phyloP scores from a whole-genome alignment of 495 filamentous ascomycete species.

The Aspergillus nanangensis region DNA sequence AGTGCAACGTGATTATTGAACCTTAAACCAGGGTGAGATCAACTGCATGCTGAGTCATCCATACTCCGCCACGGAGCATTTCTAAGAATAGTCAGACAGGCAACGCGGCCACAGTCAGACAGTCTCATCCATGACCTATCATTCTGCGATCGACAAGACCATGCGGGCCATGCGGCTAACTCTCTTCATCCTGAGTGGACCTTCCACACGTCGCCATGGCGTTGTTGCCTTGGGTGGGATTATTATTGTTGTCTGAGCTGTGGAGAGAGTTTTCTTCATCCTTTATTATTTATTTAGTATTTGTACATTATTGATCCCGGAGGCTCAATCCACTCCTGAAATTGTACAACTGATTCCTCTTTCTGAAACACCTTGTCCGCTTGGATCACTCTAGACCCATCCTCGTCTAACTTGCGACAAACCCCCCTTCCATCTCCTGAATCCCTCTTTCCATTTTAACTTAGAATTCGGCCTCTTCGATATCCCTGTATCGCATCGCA shows the following conservation, averaged over 20 bases:
- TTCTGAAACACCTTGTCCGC: no score
- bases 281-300: no score
- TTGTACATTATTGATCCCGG: no score
- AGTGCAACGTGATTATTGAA: background rate
- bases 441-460: no score
- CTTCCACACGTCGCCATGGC: background rate
- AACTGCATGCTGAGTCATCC: constrained; percentile 3
- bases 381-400: no score
- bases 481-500: no score
- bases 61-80: background rate
- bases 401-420: no score
- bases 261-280: no score
- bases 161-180: constrained; percentile 13
- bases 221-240: constrained; percentile 2
- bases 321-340: no score
- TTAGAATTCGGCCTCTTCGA: no score
- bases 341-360: no score
- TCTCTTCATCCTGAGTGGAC: constrained; percentile 3
- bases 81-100: constrained; percentile 10
- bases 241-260: background rate
- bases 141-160: background rate
- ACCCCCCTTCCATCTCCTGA: no score
- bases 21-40: background rate
- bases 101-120: constrained; percentile 6
- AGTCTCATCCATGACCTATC: background rate